Evolutionary conservation across 2,329 filamentous ascomycete species (phyloP).

Genomic region (Xylaria hypoxylon): DNA sequence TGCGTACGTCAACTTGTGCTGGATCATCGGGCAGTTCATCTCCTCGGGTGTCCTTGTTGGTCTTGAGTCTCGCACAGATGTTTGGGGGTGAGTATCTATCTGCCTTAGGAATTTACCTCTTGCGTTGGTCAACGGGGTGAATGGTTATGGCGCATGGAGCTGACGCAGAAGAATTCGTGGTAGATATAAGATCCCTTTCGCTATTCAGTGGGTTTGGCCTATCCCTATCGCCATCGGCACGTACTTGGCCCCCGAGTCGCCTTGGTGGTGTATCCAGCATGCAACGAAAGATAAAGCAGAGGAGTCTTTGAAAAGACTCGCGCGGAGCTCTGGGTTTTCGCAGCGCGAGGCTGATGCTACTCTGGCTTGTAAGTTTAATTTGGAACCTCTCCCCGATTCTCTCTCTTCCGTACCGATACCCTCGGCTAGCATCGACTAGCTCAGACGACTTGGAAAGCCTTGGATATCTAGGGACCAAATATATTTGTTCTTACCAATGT

Average conservation of each 20-base stretch:
- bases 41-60: constrained; percentile 50
- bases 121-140: neutral
- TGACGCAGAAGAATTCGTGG: neutral
- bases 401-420: neutral
- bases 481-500: neutral
- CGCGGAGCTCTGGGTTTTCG: constrained; percentile 47
- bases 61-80: constrained; percentile 43
- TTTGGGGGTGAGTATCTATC: constrained; percentile 46
- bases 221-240: constrained; percentile 48
- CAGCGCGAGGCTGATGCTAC: constrained; percentile 48
- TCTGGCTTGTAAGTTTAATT: constrained; percentile 45
- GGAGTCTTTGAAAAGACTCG: constrained; percentile 46
- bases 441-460: neutral
- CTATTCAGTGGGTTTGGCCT: constrained; percentile 50
- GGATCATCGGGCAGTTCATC: constrained; percentile 56
- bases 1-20: constrained; percentile 49
- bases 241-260: constrained; percentile 48
- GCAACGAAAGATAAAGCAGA: constrained; percentile 42
- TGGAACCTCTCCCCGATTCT: neutral
- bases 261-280: constrained; percentile 49
- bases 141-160: neutral
- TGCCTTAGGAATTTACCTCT: neutral
- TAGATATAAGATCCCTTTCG: constrained; percentile 50
- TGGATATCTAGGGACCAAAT: neutral
- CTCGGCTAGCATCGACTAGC: neutral